Base-by-base conservation (phyloP, 495 filamentous ascomycete species). In the Ascobolus immersus region DNA sequence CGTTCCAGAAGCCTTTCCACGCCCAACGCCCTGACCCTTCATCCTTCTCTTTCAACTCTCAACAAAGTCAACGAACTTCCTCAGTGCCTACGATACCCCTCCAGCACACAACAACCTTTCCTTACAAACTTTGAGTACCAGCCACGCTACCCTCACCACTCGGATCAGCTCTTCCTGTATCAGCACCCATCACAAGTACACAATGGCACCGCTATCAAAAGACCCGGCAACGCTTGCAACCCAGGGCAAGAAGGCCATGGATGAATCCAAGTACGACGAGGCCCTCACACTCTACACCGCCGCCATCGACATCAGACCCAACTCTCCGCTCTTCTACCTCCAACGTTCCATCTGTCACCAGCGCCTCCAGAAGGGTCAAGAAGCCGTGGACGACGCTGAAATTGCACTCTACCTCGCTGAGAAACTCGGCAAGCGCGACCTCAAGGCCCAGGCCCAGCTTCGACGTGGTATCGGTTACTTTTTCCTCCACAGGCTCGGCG, bases 271-370 rank as follows among this genome's bases (percentile, higher is more conserved):
- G 33, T 86, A 65, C 40, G 48, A 55, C 7, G 55, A 57, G 18
- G 84, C 80, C 7, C 66, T 91, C 44, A 50, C 53, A 5, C 58
- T 73, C 41, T 78, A 77, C 41, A 77, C 81, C n/a, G 55, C 61
- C 29, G 86, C 82, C n/a, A 55, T 96, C 4, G 43, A 58, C 18
- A 50, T 54, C 21, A 60, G 62, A 5, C 70, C 76, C 8, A 65
- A 61, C 21, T 73, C 80, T 5, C 74, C 78, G 4, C 51, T 66
- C 37, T 94, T 89, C 64, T 75, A 86, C 40, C 67, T 91, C 39
- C 73, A 86, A 49, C 78, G 89, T 17, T 76, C 79, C 2, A 82
- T 71, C 8, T 80, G 81, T 18, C 73, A 78, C 45, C 65, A 77
- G 6, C 73, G 82, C 35, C 48, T 54, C 10, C 53, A 38, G 6